A percentile compares a stretch with the other conserved stretches of the same genome.
phyloP scores from a whole-genome alignment of 192 early-diverging fungal species.

The Anaeromyces robustus region DNA sequence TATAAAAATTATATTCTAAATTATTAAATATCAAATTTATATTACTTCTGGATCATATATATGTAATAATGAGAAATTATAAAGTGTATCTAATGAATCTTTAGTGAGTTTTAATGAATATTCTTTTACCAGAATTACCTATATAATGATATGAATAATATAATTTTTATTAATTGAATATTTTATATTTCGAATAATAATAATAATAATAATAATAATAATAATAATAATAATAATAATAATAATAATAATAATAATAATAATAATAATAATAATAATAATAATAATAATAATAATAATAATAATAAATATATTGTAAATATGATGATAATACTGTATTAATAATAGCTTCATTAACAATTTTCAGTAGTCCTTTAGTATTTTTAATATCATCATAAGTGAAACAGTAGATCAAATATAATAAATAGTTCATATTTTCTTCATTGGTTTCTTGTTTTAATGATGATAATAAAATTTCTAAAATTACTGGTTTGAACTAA shows the following conservation, averaged over 20 bases:
- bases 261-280: too few species aligned
- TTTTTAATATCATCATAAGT: constrained; percentile 58
- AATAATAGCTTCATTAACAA: constrained; percentile 53
- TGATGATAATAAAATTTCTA: not conserved
- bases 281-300: too few species aligned
- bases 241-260: too few species aligned
- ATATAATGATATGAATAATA: not conserved
- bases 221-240: too few species aligned
- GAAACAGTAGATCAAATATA: constrained; percentile 24
- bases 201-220: too few species aligned
- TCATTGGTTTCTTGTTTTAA: not conserved
- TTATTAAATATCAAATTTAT: too few species aligned
- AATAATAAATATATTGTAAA: not conserved
- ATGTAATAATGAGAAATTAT: constrained; percentile 16
- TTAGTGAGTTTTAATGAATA: constrained; percentile 39
- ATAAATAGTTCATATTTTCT: not conserved
- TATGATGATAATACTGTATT: constrained; percentile 41
- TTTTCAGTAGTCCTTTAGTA: constrained; percentile 49
- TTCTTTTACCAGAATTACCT: constrained; percentile 36
- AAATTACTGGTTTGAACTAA: not conserved
- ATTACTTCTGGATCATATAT: constrained; percentile 1
- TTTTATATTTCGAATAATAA: too few species aligned
- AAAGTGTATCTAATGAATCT: constrained; percentile 42
- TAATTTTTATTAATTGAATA: not conserved
- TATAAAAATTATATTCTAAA: too few species aligned